phyloP scores from a whole-genome alignment of 306 rosid species.

The Prunus dulcis region DNA sequence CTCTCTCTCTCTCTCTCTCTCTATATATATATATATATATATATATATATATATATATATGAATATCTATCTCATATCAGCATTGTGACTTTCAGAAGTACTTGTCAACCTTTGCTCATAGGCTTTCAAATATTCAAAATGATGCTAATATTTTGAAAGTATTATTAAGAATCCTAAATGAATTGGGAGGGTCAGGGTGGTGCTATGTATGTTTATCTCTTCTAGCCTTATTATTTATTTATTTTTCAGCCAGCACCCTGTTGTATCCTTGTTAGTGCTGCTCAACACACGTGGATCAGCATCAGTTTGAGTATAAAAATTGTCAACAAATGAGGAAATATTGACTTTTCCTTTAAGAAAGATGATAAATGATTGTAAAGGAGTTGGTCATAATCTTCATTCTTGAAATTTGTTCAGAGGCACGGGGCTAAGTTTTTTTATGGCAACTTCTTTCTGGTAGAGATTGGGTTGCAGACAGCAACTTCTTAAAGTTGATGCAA shows the following conservation, averaged over 20 bases:
- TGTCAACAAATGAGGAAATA: neutral
- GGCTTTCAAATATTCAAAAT: neutral
- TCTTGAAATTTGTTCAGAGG: neutral
- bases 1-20: constrained; percentile 1
- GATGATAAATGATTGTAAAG: neutral
- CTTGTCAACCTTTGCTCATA: neutral
- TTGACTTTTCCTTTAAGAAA: neutral
- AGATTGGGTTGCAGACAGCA: too few species aligned
- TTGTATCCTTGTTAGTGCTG: neutral
- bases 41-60: neutral
- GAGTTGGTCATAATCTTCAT: neutral
- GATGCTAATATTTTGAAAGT: neutral
- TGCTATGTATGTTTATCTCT: neutral
- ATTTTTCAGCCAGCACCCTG: neutral
- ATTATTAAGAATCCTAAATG: neutral
- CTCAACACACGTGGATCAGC: neutral
- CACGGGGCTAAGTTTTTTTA: neutral
- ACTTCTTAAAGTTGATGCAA: neutral
- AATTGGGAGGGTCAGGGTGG: neutral
- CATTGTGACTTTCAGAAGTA: constrained; percentile 5
- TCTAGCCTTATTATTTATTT: neutral
- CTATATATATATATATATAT: neutral
- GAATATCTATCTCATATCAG: neutral
- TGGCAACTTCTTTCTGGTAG: too few species aligned
- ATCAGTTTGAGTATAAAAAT: neutral